Percentiles rank a stretch among this genome's conserved stretches.
phyloP scores from a whole-genome alignment of 2,329 filamentous ascomycete species.

The Verruconis gallopava region DNA sequence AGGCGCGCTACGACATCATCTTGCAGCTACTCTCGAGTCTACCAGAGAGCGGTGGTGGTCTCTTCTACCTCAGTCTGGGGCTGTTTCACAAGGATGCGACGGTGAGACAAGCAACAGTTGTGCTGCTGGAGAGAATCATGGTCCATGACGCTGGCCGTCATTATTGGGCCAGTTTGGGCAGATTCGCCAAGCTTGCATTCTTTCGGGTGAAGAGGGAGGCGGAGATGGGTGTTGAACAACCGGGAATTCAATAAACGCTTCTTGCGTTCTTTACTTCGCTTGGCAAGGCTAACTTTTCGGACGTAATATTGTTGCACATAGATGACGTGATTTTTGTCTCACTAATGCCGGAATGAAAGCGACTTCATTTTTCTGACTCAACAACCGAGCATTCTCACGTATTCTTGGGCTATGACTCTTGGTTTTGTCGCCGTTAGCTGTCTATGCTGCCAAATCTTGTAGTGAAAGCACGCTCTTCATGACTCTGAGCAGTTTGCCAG shows the following conservation, averaged over 20 bases:
- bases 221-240: slow-evolving; percentile 18
- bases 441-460: too few relatives aligned
- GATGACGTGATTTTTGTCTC: too few relatives aligned
- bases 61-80: slow-evolving; percentile 84
- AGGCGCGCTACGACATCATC: slow-evolving; percentile 23
- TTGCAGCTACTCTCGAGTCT: slow-evolving; percentile 61
- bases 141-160: slow-evolving; percentile 84
- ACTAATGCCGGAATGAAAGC: too few relatives aligned
- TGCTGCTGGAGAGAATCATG: slow-evolving; percentile 67
- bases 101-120: slow-evolving; percentile 64
- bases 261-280: too few relatives aligned
- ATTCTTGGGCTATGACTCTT: too few relatives aligned
- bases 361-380: too few relatives aligned
- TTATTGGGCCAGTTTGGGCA: slow-evolving; percentile 77
- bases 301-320: too few relatives aligned
- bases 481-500: slow-evolving; percentile 15
- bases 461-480: slow-evolving; percentile 13
- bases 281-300: too few relatives aligned
- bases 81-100: slow-evolving; percentile 80
- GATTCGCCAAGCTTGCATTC: slow-evolving; percentile 80
- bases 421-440: too few relatives aligned
- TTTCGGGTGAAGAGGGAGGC: slow-evolving; percentile 60
- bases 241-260: too few relatives aligned
- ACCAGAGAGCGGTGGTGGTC: slow-evolving; percentile 71
- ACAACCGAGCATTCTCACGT: too few relatives aligned